Evolutionary conservation across 208 protist genomes (phyloP).

Genomic region (Lotmaria passim): DNA sequence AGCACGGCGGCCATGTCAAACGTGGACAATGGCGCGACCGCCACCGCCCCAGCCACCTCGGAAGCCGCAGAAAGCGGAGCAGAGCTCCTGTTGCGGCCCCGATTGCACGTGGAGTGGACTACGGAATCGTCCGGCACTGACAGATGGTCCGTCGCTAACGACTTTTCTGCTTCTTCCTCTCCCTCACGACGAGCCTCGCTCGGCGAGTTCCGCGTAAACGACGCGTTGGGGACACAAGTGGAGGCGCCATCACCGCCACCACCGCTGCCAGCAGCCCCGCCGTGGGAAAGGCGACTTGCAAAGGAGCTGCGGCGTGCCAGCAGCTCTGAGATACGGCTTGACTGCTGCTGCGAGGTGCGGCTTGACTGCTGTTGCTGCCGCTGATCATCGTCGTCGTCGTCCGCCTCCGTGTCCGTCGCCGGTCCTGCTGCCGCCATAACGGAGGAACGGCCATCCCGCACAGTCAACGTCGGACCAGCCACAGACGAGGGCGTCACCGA

Average conservation of each 20-base stretch:
- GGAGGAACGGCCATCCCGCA: background rate
- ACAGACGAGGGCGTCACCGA: background rate
- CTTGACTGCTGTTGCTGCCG: background rate
- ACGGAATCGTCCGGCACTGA: background rate
- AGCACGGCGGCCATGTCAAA: conserved; percentile 1
- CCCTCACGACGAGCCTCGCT: background rate
- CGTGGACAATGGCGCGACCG: background rate
- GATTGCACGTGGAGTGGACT: background rate
- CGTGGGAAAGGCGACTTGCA: background rate
- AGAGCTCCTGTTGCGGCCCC: background rate
- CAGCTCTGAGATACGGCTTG: conserved; percentile 6
- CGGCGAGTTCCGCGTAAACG: background rate
- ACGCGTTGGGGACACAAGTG: background rate
- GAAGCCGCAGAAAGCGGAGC: background rate
- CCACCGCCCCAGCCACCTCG: background rate
- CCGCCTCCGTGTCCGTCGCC: background rate
- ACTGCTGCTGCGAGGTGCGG: background rate
- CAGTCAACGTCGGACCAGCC: background rate
- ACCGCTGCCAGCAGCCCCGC: too few species aligned
- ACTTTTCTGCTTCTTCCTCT: too few species aligned
- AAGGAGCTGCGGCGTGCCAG: conserved; percentile 13
- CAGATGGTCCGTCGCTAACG: too few species aligned
- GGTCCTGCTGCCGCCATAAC: background rate
- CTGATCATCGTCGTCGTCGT: too few species aligned
- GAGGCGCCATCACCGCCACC: too few species aligned